phyloP scores from a whole-genome alignment of 768 basidiomycete species.

The Tephrocybe rancida region DNA sequence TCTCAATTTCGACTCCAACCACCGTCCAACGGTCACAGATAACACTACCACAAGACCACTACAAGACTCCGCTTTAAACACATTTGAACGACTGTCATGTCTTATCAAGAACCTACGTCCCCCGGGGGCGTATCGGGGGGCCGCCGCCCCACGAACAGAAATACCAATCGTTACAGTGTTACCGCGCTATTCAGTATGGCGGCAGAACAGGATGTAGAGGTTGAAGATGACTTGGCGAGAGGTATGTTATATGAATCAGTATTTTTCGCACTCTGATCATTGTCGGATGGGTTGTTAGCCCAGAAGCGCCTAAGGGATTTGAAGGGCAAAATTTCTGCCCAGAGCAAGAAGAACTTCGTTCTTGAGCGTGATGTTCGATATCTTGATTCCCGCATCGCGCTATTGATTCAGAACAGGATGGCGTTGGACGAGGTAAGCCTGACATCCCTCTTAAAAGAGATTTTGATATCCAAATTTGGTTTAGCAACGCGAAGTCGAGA shows the following conservation, averaged over 20 bases:
- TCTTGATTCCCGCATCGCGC: slow-evolving; percentile 94
- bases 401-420: slow-evolving; percentile 98
- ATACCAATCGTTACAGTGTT: slow-evolving; percentile 95
- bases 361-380: slow-evolving; percentile 98
- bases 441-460: slow-evolving; percentile 4
- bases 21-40: slow-evolving; percentile 12
- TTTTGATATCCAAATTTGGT: slow-evolving; percentile 11
- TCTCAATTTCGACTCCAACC: slow-evolving; percentile 15
- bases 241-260: slow-evolving; percentile 49
- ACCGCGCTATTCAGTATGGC: slow-evolving; percentile 97
- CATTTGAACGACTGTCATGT: slow-evolving; percentile 52
- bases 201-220: slow-evolving; percentile 97
- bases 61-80: slow-evolving; percentile 18
- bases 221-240: slow-evolving; percentile 95
- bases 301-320: slow-evolving; percentile 97
- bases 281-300: slow-evolving; percentile 47
- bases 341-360: slow-evolving; percentile 99
- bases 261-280: slow-evolving; percentile 1
- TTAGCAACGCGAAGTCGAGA: slow-evolving; percentile 93
- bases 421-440: slow-evolving; percentile 85
- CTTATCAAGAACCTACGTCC: slow-evolving; percentile 65
- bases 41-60: slow-evolving; percentile 20
- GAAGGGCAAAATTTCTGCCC: slow-evolving; percentile 95
- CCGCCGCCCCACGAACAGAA: slow-evolving; percentile 85
- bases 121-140: slow-evolving; percentile 67